Evolutionary conservation across 805 yeast species (phyloP), one percentile per base, ranked within the genome.

Genomic region (Middelhovenomyces tepae): DNA sequence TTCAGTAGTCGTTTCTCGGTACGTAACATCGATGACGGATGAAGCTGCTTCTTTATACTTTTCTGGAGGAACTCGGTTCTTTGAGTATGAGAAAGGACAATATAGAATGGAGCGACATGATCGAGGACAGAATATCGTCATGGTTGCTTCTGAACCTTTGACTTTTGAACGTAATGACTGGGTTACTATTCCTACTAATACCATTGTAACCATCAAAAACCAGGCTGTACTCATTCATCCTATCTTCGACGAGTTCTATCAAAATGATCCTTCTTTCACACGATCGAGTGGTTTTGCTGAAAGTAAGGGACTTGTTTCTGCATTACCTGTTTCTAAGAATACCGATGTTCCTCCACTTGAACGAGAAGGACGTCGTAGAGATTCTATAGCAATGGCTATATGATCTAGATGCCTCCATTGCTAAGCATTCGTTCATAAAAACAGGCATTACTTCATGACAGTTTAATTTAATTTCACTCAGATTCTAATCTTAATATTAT

Each of bases 91-190:
- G 41, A 95, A 94, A 2, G 94, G 95, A 14, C 81, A 85, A 50
- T 91, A 84, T 62, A 72, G 82, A 48, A 86, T 91, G 95, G 96
- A 91, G 57, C 69, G 98, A 35, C 64, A 83, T 39, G 94, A 87
- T 56, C 69, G 96, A 34, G 81, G 91, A 7, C 96, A 89, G 56
- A 89, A 85, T 56, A 89, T 91, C 11, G 79, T 89, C n/a, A 80
- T 91, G 78, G 91, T 91, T 31, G 95, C 98, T 1, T 80, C 94
- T 11, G 98, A 91, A 53, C 98, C 98, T 0, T 65, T 91, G 37
- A 91, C 98, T 0, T 91, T 91, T 56, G 97, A 91, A 60, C 64
- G 98, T 36, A 89, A 87, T 24, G 98, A 91, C 58, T 91, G 98
- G 98, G 82, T 89, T 32, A 78, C 95, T 3, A 93, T 91, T 1